Conservation (phyloP, 164 flowering plant species). For the Dillenia suffruticosa region DNA sequence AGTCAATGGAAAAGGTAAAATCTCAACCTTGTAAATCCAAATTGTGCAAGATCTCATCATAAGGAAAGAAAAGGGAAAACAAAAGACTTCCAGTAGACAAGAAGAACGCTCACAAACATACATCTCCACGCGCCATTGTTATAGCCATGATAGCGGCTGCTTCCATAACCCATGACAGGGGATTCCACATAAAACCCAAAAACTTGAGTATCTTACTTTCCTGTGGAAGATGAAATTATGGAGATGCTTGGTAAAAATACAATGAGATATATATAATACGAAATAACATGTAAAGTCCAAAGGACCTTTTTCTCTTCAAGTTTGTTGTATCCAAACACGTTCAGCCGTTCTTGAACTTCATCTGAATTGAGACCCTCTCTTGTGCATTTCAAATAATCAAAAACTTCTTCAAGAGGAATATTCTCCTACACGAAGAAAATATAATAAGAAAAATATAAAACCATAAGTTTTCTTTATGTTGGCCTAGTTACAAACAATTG, state of each 20-base stretch:
- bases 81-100: background rate
- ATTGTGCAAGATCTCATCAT: background rate
- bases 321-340: too few relatives aligned
- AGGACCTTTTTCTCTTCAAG: too few relatives aligned
- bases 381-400: too few relatives aligned
- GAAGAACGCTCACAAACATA: background rate
- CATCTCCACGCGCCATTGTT: background rate
- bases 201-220: background rate
- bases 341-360: too few relatives aligned
- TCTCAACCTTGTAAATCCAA: background rate
- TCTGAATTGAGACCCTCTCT: too few relatives aligned
- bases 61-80: background rate
- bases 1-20: background rate
- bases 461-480: too few relatives aligned
- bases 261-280: background rate
- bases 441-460: too few relatives aligned
- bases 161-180: background rate
- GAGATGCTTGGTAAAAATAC: background rate
- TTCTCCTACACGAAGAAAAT: too few relatives aligned
- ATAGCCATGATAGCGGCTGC: constrained; percentile 1
- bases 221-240: background rate
- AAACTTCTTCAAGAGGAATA: too few relatives aligned
- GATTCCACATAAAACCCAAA: too few relatives aligned
- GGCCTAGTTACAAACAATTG: too few relatives aligned
- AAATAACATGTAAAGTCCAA: too few relatives aligned